phyloP scores from a whole-genome alignment of 2,329 filamentous ascomycete genomes.

The Ophiostoma angusticollis region DNA sequence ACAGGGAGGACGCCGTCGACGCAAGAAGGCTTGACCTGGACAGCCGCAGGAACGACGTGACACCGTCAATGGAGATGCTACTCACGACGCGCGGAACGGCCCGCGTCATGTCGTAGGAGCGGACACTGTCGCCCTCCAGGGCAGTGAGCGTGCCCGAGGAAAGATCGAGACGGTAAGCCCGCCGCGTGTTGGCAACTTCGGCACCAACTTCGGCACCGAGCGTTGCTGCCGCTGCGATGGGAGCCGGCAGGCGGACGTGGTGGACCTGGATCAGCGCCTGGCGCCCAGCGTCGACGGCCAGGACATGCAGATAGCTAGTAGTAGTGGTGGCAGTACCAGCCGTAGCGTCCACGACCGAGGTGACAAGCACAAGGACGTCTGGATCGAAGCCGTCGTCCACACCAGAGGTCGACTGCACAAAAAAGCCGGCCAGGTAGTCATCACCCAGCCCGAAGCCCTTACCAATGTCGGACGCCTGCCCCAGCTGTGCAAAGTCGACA shows the following conservation, averaged over 20 bases:
- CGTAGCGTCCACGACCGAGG: slow-evolving; percentile 21
- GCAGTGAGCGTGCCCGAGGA: slow-evolving; percentile 52
- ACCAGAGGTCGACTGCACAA: slow-evolving; percentile 35
- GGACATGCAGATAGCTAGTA: slow-evolving; percentile 22
- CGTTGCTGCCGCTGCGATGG: too few species aligned
- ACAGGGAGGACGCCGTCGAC: slow-evolving; percentile 41
- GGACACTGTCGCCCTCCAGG: slow-evolving; percentile 39
- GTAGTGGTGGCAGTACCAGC: slow-evolving; percentile 13
- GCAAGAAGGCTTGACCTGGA: slow-evolving; percentile 54
- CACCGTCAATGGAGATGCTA: slow-evolving; percentile 34
- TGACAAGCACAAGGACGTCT: slow-evolving; percentile 43
- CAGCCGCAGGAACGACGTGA: slow-evolving; percentile 52
- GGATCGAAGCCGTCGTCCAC: slow-evolving; percentile 31
- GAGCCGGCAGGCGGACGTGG: slow-evolving; percentile 10
- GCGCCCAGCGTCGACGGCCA: slow-evolving; percentile 17
- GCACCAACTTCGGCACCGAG: not conserved
- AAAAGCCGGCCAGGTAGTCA: slow-evolving; percentile 37
- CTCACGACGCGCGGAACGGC: slow-evolving; percentile 49
- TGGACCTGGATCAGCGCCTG: slow-evolving; percentile 15
- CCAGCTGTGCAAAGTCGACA: slow-evolving; percentile 37
- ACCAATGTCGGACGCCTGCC: slow-evolving; percentile 33
- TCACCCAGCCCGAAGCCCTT: slow-evolving; percentile 44
- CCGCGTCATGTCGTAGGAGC: slow-evolving; percentile 50
- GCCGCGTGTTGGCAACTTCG: not conserved
- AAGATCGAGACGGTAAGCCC: slow-evolving; percentile 44